Percentiles rank a stretch among this genome's conserved stretches.
Conservation (phyloP, 352 stramenopile genomes). For the Globisporangium paroecandrum region DNA sequence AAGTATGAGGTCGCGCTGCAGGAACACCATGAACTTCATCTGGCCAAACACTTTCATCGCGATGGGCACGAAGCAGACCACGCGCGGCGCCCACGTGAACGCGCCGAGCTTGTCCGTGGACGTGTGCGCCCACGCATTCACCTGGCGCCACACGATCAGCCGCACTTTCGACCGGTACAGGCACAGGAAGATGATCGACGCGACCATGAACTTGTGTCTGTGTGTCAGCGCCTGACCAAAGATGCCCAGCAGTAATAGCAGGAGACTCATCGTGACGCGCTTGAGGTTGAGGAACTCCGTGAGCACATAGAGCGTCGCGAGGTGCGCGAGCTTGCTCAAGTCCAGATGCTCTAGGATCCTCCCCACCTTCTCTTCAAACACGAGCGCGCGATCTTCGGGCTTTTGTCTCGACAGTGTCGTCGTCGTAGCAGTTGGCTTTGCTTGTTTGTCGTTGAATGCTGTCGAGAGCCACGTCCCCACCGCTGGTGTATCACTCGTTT, state of each 20-base stretch:
- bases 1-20: conserved; percentile 51
- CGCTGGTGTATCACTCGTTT: background rate
- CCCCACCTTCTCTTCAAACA: conserved; percentile 60
- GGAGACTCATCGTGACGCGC: conserved; percentile 39
- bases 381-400: conserved; percentile 17
- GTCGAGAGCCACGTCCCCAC: background rate
- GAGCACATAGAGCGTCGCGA: conserved; percentile 49
- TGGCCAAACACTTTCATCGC: conserved; percentile 70
- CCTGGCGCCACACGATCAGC: conserved; percentile 24
- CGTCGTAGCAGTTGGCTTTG: background rate
- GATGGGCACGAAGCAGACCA: conserved; percentile 52
- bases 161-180: conserved; percentile 61
- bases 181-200: conserved; percentile 64
- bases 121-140: conserved; percentile 47
- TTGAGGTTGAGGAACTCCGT: conserved; percentile 53
- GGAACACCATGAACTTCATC: conserved; percentile 71
- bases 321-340: conserved; percentile 42
- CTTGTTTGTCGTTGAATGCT: background rate
- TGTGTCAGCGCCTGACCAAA: conserved; percentile 54
- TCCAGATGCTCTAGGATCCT: conserved; percentile 54
- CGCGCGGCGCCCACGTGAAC: conserved; percentile 49
- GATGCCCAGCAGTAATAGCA: conserved; percentile 46
- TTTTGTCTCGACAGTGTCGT: conserved; percentile 4
- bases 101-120: conserved; percentile 66
- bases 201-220: conserved; percentile 69